Conservation (phyloP, 2,329 filamentous ascomycete genomes). For the Alternaria atra region DNA sequence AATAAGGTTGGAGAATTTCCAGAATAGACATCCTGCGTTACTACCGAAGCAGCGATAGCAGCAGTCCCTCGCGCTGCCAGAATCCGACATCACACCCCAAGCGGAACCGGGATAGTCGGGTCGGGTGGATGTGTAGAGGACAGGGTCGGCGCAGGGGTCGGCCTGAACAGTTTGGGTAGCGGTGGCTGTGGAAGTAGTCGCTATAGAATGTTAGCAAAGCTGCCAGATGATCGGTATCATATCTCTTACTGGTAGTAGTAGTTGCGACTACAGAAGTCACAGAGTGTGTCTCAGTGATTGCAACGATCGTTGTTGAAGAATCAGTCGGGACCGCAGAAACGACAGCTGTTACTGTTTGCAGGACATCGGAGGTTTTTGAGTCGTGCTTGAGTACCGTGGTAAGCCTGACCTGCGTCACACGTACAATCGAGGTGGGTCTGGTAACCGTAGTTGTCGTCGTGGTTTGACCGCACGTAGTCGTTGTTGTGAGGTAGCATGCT, state of each 20-base stretch:
- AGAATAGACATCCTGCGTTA: neutral
- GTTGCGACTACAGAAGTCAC: neutral
- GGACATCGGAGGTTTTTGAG: neutral
- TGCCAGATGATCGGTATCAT: fast-evolving
- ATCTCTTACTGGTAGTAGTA: neutral
- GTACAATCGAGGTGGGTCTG: neutral
- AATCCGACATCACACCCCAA: neutral
- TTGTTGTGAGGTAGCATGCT: neutral
- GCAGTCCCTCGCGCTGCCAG: neutral
- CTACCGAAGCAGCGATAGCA: neutral
- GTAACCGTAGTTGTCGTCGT: neutral
- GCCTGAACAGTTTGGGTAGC: neutral
- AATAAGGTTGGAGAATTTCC: neutral
- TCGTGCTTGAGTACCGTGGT: neutral
- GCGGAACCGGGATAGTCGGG: neutral
- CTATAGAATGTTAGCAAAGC: neutral
- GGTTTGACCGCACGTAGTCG: neutral
- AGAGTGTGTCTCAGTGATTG: neutral
- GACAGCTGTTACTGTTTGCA: neutral
- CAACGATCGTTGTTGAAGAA: neutral
- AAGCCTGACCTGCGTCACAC: neutral
- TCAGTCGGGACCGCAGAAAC: neutral
- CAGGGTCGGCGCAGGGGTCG: neutral
- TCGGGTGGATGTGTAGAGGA: neutral
- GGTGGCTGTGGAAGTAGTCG: neutral